Evolutionary conservation across 306 rosid genomes (phyloP).

Genomic region (Lathyrus sativus): DNA sequence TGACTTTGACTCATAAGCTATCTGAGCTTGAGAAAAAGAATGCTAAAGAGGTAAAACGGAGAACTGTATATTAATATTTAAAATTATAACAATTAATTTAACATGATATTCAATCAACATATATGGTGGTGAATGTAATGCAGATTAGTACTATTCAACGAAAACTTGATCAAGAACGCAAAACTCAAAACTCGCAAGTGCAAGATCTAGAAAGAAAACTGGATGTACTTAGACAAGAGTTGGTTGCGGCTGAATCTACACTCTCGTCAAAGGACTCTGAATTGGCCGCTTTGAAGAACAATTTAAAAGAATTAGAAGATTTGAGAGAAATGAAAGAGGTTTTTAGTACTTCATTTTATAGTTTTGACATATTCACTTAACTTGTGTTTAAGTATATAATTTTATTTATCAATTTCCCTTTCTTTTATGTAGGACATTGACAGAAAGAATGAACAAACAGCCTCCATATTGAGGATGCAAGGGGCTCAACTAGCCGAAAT

Average conservation of each 20-base stretch:
- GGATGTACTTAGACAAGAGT: conserved; percentile 54
- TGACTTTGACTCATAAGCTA: conserved; percentile 58
- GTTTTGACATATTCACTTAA: conserved; percentile 9
- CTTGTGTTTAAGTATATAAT: conserved; percentile 15
- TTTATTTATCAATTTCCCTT: conserved; percentile 18
- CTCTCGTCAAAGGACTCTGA: conserved; percentile 67
- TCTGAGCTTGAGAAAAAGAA: conserved; percentile 62
- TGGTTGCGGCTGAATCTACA: conserved; percentile 58
- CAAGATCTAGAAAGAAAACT: conserved; percentile 70
- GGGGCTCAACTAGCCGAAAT: conserved; percentile 87
- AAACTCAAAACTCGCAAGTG: conserved; percentile 54
- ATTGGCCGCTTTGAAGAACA: conserved; percentile 60
- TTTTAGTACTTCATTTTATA: conserved; percentile 29
- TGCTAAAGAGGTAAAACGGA: conserved; percentile 62
- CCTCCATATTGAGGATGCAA: conserved; percentile 88
- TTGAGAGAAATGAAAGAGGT: conserved; percentile 99
- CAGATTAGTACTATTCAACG: conserved; percentile 61
- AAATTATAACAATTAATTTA: conserved; percentile 28
- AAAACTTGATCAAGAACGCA: conserved; percentile 66
- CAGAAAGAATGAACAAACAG: conserved; percentile 95
- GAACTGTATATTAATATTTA: not conserved
- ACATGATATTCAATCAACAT: conserved; percentile 19
- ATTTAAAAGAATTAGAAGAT: conserved; percentile 81
- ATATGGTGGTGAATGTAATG: conserved; percentile 43
- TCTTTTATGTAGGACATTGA: conserved; percentile 76